Evolutionary conservation across 306 rosid species (phyloP), one percentile per base, ranked within the genome.

Genomic region (Trifolium dubium): DNA sequence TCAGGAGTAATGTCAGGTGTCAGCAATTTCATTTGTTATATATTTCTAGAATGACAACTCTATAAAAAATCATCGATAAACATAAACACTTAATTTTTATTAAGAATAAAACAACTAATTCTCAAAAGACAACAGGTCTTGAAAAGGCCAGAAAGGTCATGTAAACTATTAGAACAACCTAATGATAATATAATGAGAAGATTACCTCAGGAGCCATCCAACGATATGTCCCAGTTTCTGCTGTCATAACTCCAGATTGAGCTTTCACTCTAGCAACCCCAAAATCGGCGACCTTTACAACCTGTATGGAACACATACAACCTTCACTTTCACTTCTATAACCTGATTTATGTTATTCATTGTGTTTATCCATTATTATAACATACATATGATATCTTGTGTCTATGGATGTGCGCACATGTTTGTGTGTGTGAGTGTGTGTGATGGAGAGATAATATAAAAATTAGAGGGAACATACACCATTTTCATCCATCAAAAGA

Each of bases 131-230:
- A 32, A 30, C 1, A 7, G 35, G 44, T 13, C 53, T 44, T 17
- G 23, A 37, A 71, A 85, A 55, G 40, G 37, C 70, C 75, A 40
- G 81, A 29, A 81, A 53, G 40, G 44, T 75, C 13, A 28, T 44
- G 73, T 7, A 31, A 79, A 70, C 73, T 72, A 79, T 79, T 71
- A 62, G 70, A 67, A 69, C 17, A 78, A 67, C 54, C 59, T 47
- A 51, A 62, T 43, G 46, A 56, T 6, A 51, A 44, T 59, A 71
- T 19, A 39, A 75, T 29, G 12, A 73, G 19, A 80, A 66, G 15
- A 14, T 56, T 40, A 95, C 98, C 96, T 95, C 98, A 47, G 99
- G 99, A 81, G 99, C 99, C 99, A 95, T 95, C 99, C 99, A 95
- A 49, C 99, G 75, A 66, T 95, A 95, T 8, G 99, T 95, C 75